These are phyloP conservation scores for Aspergillus carlsbadensis DNA, from an alignment of 495 filamentous ascomycete genomes.

Conservation along the genomic window DNA sequence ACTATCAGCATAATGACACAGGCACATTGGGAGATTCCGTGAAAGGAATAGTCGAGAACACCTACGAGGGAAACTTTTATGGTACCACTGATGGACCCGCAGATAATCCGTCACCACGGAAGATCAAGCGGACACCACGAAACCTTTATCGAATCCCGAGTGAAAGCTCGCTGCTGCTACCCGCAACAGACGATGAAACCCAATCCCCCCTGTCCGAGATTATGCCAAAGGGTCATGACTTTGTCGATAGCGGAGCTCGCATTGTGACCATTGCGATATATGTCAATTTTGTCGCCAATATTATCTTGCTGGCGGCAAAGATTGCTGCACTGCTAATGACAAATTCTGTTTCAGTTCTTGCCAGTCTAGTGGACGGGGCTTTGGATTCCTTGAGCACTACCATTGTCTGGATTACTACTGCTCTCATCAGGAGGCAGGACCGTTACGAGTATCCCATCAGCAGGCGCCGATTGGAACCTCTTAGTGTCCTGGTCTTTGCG, in stretches of 20 bases:
- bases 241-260: conserved; percentile 60
- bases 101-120: conserved; percentile 23
- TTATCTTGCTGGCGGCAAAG: conserved; percentile 74
- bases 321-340: conserved; percentile 76
- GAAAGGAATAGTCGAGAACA: conserved; percentile 12
- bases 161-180: conserved; percentile 65
- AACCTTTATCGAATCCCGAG: conserved; percentile 75
- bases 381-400: conserved; percentile 85
- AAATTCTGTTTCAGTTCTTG: conserved; percentile 82
- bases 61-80: background rate
- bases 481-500: conserved; percentile 79
- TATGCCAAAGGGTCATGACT: conserved; percentile 47
- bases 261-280: conserved; percentile 80
- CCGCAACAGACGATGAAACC: conserved; percentile 32
- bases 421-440: conserved; percentile 70
- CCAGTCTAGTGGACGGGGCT: conserved; percentile 82
- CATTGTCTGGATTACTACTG: conserved; percentile 82
- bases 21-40: conserved; percentile 23
- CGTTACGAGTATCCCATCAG: conserved; percentile 83
- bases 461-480: conserved; percentile 69
- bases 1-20: conserved; percentile 57
- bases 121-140: conserved; percentile 74
- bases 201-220: conserved; percentile 29
- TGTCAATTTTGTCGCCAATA: conserved; percentile 82
- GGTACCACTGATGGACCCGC: conserved; percentile 14